phyloP scores from a whole-genome alignment of 176 grass and related monocot genomes.

The Oryza glaberrima region DNA sequence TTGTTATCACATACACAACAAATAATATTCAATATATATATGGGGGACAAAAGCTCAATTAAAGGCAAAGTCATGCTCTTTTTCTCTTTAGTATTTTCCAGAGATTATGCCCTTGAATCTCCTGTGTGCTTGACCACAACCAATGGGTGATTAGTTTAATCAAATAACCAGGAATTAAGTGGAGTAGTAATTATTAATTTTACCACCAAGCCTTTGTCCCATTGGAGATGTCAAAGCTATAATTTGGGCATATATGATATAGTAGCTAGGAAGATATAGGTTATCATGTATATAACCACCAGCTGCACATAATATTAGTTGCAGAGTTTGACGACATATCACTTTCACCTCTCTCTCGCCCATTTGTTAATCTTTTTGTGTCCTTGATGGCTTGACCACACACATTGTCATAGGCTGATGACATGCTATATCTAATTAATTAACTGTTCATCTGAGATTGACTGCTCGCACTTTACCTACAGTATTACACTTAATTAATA shows the following conservation, averaged over 20 bases:
- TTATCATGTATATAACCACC: neutral
- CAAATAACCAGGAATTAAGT: neutral
- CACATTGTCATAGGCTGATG: neutral
- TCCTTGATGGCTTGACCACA: slow-evolving; percentile 1
- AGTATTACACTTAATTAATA: neutral
- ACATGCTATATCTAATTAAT: neutral
- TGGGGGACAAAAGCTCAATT: slow-evolving; percentile 6
- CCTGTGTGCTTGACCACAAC: neutral
- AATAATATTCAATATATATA: neutral
- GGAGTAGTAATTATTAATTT: neutral
- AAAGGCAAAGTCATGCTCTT: neutral
- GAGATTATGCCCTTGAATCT: neutral
- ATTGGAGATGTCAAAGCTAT: neutral
- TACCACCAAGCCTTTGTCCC: neutral
- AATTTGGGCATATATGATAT: neutral
- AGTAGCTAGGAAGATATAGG: no score
- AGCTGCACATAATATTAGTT: neutral
- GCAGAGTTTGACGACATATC: slow-evolving; percentile 7
- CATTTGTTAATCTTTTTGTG: neutral
- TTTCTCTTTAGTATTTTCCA: slow-evolving; percentile 2
- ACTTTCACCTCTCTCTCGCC: neutral
- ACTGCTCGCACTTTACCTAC: neutral
- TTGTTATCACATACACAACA: neutral
- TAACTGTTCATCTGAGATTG: neutral
- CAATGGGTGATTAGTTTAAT: neutral